These are phyloP conservation scores for Excoecaria cochinchinensis DNA, from an alignment of 345 rosid species.

Conservation along the genomic window DNA sequence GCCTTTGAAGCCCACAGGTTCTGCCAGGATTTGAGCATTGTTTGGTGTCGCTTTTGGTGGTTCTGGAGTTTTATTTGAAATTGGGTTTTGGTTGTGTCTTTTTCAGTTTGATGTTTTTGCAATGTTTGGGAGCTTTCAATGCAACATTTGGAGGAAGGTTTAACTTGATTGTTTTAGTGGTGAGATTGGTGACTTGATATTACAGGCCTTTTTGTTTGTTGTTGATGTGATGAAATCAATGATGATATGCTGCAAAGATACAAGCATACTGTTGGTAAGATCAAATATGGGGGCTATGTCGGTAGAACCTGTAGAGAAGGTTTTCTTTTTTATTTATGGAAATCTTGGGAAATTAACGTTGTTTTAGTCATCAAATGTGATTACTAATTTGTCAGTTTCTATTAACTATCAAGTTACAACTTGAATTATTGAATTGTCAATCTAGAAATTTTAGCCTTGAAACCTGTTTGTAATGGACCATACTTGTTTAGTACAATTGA, in stretches of 20 bases:
- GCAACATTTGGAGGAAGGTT: background rate
- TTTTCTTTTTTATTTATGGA: background rate
- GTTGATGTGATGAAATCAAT: background rate
- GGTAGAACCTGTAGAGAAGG: background rate
- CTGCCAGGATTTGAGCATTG: conserved; percentile 48
- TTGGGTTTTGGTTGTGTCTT: background rate
- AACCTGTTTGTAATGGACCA: background rate
- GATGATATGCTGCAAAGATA: background rate
- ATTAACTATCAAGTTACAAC: background rate
- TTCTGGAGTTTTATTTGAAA: conserved; percentile 4
- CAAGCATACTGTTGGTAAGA: background rate
- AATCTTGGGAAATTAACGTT: conserved; percentile 1
- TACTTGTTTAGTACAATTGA: background rate
- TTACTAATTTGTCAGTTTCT: conserved; percentile 11
- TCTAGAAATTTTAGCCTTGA: background rate
- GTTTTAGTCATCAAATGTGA: background rate
- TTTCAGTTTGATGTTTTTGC: background rate
- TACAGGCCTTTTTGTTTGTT: background rate
- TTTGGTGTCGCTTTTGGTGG: background rate
- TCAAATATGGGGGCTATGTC: background rate
- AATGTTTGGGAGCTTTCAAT: background rate
- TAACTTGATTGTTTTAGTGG: background rate
- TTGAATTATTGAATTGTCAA: conserved; percentile 3
- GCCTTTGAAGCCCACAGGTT: conserved; percentile 46
- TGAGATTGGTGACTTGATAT: background rate